A percentile compares a stretch with the other conserved stretches of the same genome.
These are phyloP conservation scores for Kodamaea kaohsiungensis DNA, from an alignment of 805 yeast species.

Conservation along the genomic window DNA sequence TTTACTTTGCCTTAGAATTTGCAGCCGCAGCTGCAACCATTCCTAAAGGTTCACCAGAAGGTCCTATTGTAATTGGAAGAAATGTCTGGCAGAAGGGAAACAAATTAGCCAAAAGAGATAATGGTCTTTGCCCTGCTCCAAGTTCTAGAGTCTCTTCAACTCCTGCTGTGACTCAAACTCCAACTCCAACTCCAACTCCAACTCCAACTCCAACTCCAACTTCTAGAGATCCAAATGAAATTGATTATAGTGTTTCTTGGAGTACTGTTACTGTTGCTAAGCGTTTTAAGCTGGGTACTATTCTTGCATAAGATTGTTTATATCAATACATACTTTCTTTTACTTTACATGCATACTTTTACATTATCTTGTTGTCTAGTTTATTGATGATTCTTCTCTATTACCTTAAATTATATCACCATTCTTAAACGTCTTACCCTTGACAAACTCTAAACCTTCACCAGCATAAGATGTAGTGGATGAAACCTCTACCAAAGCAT, in stretches of 20 bases:
- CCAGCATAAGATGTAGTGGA: constrained; percentile 74
- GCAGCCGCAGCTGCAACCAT: neutral
- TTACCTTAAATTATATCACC: constrained; percentile 28
- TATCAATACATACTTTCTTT: too few species aligned
- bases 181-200: neutral
- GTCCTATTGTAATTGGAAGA: constrained; percentile 1
- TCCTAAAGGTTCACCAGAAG: constrained; percentile 1
- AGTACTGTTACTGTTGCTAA: neutral
- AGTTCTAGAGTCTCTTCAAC: neutral
- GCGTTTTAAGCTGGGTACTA: neutral
- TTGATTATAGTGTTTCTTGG: neutral
- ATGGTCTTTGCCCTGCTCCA: neutral
- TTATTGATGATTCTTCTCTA: constrained; percentile 5
- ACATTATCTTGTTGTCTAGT: neutral
- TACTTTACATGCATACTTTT: too few species aligned
- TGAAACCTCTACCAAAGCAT: constrained; percentile 69
- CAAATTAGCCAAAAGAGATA: neutral
- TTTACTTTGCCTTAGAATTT: neutral
- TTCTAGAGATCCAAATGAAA: neutral
- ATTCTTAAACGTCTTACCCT: constrained; percentile 43
- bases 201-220: neutral
- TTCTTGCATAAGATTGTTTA: too few species aligned
- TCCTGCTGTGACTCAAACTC: neutral
- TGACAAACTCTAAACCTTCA: constrained; percentile 61
- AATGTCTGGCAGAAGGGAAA: constrained; percentile 2